These are phyloP conservation scores for Cladosporium sp. DNA, from an alignment of 2,329 filamentous ascomycete species.

Conservation along the genomic window DNA sequence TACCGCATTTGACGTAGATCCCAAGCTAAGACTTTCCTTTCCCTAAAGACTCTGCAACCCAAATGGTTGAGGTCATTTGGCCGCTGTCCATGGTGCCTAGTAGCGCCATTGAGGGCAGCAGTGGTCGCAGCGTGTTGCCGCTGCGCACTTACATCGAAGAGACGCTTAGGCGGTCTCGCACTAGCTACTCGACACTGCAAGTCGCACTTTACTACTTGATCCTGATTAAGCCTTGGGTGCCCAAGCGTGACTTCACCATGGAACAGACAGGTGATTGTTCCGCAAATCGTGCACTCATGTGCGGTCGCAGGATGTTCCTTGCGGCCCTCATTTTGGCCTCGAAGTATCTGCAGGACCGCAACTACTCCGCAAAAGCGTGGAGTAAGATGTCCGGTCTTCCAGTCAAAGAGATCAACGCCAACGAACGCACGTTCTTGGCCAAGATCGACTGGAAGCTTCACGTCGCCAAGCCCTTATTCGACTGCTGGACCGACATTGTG, in stretches of 20 bases:
- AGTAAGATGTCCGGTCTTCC: constrained; percentile 98
- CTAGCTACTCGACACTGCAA: constrained; percentile 94
- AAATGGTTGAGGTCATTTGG: constrained; percentile 97
- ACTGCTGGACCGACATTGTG: constrained; percentile 90
- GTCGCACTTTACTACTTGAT: constrained; percentile 95
- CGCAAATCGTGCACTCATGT: constrained; percentile 75
- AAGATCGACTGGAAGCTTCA: constrained; percentile 94
- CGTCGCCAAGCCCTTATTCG: constrained; percentile 80
- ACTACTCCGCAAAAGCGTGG: constrained; percentile 96
- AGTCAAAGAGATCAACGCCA: constrained; percentile 90
- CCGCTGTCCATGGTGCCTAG: constrained; percentile 77
- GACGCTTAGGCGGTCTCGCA: constrained; percentile 86
- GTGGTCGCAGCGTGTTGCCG: constrained; percentile 72
- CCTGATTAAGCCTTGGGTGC: constrained; percentile 85
- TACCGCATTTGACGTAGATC: constrained; percentile 25
- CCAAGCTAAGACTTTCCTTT: constrained; percentile 23
- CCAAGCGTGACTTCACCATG: constrained; percentile 75
- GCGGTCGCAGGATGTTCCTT: constrained; percentile 95
- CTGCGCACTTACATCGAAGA: constrained; percentile 96
- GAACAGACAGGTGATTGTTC: constrained; percentile 71
- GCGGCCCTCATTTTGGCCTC: constrained; percentile 91
- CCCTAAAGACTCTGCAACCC: constrained; percentile 79
- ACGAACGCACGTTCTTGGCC: constrained; percentile 84
- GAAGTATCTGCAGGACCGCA: constrained; percentile 96
- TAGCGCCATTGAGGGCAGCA: constrained; percentile 55